A percentile compares a stretch with the other conserved stretches of the same genome.
Evolutionary conservation across 192 early-diverging fungal species (phyloP).

Genomic region (Geranomyces michiganensis): DNA sequence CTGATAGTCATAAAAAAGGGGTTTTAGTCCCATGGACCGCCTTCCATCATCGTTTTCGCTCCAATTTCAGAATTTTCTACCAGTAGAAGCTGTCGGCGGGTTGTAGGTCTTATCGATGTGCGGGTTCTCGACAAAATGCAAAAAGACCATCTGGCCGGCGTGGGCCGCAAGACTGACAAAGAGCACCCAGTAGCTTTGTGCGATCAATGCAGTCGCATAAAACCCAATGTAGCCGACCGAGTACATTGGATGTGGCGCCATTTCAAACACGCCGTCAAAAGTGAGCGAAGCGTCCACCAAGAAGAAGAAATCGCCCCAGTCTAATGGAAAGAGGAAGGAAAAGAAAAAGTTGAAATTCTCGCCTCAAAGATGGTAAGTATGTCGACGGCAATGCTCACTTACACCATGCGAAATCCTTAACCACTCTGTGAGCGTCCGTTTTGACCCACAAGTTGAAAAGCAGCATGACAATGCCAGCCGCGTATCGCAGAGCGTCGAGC

Average conservation of each 20-base stretch:
- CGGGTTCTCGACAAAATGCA: conserved; percentile 90
- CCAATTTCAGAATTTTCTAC: no score
- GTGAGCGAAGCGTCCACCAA: conserved; percentile 81
- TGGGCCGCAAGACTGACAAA: conserved; percentile 89
- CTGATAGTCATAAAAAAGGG: no score
- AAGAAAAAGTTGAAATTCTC: no score
- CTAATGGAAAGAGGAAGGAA: conserved; percentile 46
- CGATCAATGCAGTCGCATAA: conserved; percentile 92
- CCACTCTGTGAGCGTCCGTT: conserved; percentile 89
- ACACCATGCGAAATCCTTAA: conserved; percentile 99
- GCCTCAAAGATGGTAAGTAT: no score
- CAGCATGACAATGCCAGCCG: conserved; percentile 77
- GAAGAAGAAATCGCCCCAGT: conserved; percentile 99
- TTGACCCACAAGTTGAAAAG: conserved; percentile 96
- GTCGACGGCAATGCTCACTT: conserved; percentile 40
- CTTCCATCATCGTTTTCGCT: no score
- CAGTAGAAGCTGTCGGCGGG: not conserved
- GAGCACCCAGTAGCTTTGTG: conserved; percentile 87
- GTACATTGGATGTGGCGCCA: conserved; percentile 99
- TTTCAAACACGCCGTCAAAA: conserved; percentile 88
- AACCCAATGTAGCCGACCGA: conserved; percentile 96
- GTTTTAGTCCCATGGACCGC: no score
- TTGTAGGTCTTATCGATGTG: conserved; percentile 76
- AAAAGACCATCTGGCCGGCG: conserved; percentile 84
- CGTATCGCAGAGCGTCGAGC: conserved; percentile 68